Conservation (phyloP, 106 monocot genomes). For the Apostasia ramifera region DNA sequence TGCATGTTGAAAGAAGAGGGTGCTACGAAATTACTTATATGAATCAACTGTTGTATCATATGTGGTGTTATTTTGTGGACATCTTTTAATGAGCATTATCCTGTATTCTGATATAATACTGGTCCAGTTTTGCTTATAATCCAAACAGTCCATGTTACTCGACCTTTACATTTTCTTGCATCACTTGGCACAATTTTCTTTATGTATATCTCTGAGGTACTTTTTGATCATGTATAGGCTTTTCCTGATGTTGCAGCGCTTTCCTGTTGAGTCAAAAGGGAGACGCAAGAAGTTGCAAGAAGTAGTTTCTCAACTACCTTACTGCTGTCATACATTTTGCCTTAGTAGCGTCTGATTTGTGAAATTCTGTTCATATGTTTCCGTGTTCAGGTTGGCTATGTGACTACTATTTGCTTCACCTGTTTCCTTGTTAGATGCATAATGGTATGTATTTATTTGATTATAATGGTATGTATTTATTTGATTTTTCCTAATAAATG, state of each 20-base stretch:
- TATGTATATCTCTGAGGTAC: neutral
- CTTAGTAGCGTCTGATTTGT: neutral
- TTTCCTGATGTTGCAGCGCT: conserved; percentile 85
- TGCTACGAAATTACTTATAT: too few relatives aligned
- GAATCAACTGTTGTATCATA: too few relatives aligned
- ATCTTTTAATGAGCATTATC: too few relatives aligned
- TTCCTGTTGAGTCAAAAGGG: conserved; percentile 95
- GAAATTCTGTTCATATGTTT: neutral
- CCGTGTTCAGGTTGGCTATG: conserved; percentile 77
- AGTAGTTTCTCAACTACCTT: conserved; percentile 31
- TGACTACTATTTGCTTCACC: conserved; percentile 79
- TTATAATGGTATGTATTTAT: neutral
- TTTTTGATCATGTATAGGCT: conserved; percentile 39
- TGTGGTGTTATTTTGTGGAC: too few relatives aligned
- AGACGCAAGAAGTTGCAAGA: conserved; percentile 88
- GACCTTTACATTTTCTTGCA: neutral
- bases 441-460: conserved; percentile 48
- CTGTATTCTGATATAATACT: too few relatives aligned
- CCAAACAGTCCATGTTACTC: too few relatives aligned
- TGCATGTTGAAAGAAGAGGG: too few relatives aligned
- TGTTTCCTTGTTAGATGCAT: conserved; percentile 86
- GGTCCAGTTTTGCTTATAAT: too few relatives aligned
- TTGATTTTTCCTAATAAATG: neutral
- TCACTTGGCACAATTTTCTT: neutral
- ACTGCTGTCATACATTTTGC: neutral